Evolutionary conservation across 129 eudicot genomes (phyloP), one percentile per base, ranked within the genome.

Genomic region (Glebionis coronaria): DNA sequence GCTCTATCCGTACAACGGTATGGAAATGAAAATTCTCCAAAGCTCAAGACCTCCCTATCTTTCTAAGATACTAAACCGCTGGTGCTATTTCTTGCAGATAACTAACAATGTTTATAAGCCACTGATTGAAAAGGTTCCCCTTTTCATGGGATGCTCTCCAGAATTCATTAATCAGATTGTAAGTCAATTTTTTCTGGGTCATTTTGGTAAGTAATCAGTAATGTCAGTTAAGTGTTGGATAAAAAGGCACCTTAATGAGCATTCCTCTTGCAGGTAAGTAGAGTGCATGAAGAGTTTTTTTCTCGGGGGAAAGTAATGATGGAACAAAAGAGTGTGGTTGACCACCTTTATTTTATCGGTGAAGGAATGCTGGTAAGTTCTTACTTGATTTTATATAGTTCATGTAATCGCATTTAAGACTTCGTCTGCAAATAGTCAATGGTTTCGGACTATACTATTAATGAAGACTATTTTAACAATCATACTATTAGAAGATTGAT

Each of bases 121-220:
- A 14, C 66, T 62, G 64, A 69, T 88, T 12, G 78, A 72, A 80
- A 67, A 78, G 27, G 83, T 80, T 45, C 72, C 88, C 78, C 84
- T 84, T 23, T 88, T 88, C 80, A 80, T 73, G 10, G 85, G 73
- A 23, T 88, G 95, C 71, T 88, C 91, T 11, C 7, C 72, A 19
- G 95, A 82, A 68, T 88, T 88, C 50, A 80, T 84, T 70, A 82
- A 72, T 70, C 95, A 85, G 56, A 88, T 88, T 61, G 95, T 88
- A 80, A 80, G 61, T 55, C 25, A 20, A 20, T 18, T 12, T 6
- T 8, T 35, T 35, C 42, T 6, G 42, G 42, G 42, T 35, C 42
- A 35, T 35, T 35, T 35, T 35, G 42, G 42, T 35, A 35, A 35
- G 9, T 35, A 35, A 35, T 9, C 8, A 35, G 42, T 35, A 35